Conservation (phyloP, 176 grass and related monocot species). For the Thalia dealbata region DNA sequence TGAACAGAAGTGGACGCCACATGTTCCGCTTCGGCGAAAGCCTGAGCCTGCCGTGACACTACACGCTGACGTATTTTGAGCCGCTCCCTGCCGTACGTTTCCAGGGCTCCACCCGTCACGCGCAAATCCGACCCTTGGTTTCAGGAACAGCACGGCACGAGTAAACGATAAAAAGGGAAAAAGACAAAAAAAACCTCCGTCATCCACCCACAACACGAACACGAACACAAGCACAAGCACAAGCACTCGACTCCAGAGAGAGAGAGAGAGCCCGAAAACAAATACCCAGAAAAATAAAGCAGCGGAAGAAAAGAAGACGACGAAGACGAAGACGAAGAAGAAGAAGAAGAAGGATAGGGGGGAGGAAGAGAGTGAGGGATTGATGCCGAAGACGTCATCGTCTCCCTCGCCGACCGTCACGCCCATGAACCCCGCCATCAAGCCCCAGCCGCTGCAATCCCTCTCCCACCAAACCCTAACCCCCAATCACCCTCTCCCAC, state of each 20-base stretch:
- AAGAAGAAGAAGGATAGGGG: slow-evolving; percentile 7
- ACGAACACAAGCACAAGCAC: too few species aligned
- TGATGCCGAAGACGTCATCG: slow-evolving; percentile 28
- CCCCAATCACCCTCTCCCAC: background rate
- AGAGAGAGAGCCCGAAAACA: background rate
- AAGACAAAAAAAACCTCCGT: background rate
- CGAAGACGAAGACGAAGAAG: slow-evolving; percentile 7
- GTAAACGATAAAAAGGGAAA: background rate
- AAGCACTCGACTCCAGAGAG: too few species aligned
- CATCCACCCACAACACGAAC: background rate
- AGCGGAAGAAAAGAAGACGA: slow-evolving; percentile 1
- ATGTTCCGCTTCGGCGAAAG: background rate
- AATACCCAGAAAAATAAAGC: background rate
- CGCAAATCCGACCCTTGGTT: background rate
- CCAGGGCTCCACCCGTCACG: background rate
- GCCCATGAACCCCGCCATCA: slow-evolving; percentile 22
- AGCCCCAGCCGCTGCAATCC: slow-evolving; percentile 45
- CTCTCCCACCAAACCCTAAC: background rate
- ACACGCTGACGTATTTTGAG: too few species aligned
- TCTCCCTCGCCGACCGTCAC: slow-evolving; percentile 10
- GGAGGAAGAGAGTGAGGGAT: slow-evolving; percentile 20
- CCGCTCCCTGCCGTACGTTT: too few species aligned
- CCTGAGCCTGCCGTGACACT: too few species aligned
- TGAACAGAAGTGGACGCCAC: background rate
- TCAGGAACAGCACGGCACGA: background rate